Evolutionary conservation across 768 basidiomycete species (phyloP).

Genomic region (Pulveroboletus frians): DNA sequence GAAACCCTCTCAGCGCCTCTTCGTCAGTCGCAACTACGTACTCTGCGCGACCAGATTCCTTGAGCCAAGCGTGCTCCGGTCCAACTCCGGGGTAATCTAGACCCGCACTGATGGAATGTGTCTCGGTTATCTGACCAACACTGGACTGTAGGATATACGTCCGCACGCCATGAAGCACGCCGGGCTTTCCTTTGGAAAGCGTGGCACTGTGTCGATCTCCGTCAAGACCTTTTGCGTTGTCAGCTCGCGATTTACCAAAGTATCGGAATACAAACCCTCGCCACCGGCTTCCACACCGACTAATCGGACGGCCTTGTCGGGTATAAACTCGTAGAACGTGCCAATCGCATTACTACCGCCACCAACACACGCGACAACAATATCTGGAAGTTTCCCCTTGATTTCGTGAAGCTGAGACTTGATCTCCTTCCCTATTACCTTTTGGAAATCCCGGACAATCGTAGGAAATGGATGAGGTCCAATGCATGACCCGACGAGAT

Average conservation of each 20-base stretch:
- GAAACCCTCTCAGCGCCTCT: conserved; percentile 87
- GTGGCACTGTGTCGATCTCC: conserved; percentile 91
- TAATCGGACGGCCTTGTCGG: conserved; percentile 76
- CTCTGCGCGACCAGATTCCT: conserved; percentile 89
- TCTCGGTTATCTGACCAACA: conserved; percentile 92
- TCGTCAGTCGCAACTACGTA: conserved; percentile 94
- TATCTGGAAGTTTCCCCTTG: conserved; percentile 86
- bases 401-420: conserved; percentile 72
- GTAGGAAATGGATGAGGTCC: conserved; percentile 99
- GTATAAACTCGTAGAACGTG: conserved; percentile 95
- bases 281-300: conserved; percentile 97
- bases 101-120: conserved; percentile 95
- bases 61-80: conserved; percentile 96
- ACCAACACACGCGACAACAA: conserved; percentile 93
- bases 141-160: conserved; percentile 90
- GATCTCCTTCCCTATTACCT: conserved; percentile 92
- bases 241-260: conserved; percentile 1
- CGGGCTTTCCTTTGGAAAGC: conserved; percentile 83
- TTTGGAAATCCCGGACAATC: conserved; percentile 97
- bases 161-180: conserved; percentile 92
- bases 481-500: conserved; percentile 94
- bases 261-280: conserved; percentile 57
- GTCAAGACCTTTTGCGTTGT: conserved; percentile 51
- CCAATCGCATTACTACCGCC: conserved; percentile 98
- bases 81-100: conserved; percentile 97